Base-by-base conservation (phyloP, 2,329 filamentous ascomycete genomes). In the Fusarium vanettenii region DNA sequence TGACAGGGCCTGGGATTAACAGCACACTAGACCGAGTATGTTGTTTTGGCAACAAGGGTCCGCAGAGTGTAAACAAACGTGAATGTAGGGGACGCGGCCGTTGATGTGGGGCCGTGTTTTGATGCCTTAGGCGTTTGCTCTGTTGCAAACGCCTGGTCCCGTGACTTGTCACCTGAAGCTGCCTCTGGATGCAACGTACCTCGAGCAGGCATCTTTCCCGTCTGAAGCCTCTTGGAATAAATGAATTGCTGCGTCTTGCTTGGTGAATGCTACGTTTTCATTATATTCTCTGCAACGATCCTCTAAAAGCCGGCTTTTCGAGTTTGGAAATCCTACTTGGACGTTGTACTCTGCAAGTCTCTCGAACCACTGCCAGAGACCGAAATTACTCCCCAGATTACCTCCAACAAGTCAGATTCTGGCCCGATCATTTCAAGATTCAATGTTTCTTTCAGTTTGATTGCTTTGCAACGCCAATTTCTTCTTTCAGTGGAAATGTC, bases 51-150 rank as follows among this genome's bases (percentile, higher is more conserved):
- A 78, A 76, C 78, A 61, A 64, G 62, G 65, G 66, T 72, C 67
- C 66, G 52, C 5, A 10, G 64, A 69, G 68, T 73, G 80, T 81
- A 80, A 80, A 81, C 80, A 81, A 80, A 80, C 76, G 70, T 71
- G 60, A n/a, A 52, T 52, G 7, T n/a, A 52, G 27, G 60, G 70
- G 74, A 79, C 78, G 78, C 78, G 78, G 45, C 25, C 63, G 60
- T 52, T 43, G 45, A 45, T 18, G 71, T 79, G 75, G 77, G 79
- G 70, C 64, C 69, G 66, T 64, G 66, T 60, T 27, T 73, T 29
- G 9, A 35, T 71, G 79, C 76, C 79, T 80, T n/a, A 79, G 78
- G 77, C 61, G 20, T 2, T 55, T 16, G 2, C 5, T 7, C 6
- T 2, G 0, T 2, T 13, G 13, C 22, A 65, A 71, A 69, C 57